Base-by-base conservation (phyloP, 2,329 filamentous ascomycete genomes). In the Metarhizium brunneum region DNA sequence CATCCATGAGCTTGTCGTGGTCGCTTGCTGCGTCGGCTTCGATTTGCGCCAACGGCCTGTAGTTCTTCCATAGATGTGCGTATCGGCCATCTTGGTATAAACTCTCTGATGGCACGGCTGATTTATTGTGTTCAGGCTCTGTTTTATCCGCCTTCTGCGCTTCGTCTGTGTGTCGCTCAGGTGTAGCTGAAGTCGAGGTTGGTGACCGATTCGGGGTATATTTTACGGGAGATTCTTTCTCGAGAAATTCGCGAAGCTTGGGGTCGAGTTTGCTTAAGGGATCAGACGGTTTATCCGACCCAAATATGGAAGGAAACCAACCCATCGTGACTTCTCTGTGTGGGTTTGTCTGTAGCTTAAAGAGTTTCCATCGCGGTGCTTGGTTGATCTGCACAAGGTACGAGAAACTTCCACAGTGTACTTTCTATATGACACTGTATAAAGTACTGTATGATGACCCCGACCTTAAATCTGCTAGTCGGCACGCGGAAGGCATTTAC, bases 11-110 rank as follows among this genome's bases (percentile, higher is more conserved):
- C 69, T 88, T 87, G 67, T 96, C 91, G 65, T 90, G 84, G 63
- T 94, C 88, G 43, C 82, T 83, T 68, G 87, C 87, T 20, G 79
- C 78, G 58, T 83, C 83, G 51, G 81, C 78, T 65, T 92, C 86
- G 58, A 95, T 74, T 56, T 87, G 77, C 40, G 76, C 68, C 53
- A 88, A 83, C 8, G 92, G 86, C 57, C 81, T 81, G 77, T 99
- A 99, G 57, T 82, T 90, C 72, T 91, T 92, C 94, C 94, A 99
- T 36, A 99, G 77, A 68, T 97, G 82, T 55, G 92, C 90, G 71
- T 84, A 84, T 48, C 81, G 77, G n/a, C 81, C 81, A 65, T 84
- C 81, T 55, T 75, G 79, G 66, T 76, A 84, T 29, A 82, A 70
- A 62, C 78, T 82, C 60, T 77, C 73, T 1, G 65, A 63, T 1